phyloP scores from a whole-genome alignment of 257 asterid species.

The Lycium barbarum region DNA sequence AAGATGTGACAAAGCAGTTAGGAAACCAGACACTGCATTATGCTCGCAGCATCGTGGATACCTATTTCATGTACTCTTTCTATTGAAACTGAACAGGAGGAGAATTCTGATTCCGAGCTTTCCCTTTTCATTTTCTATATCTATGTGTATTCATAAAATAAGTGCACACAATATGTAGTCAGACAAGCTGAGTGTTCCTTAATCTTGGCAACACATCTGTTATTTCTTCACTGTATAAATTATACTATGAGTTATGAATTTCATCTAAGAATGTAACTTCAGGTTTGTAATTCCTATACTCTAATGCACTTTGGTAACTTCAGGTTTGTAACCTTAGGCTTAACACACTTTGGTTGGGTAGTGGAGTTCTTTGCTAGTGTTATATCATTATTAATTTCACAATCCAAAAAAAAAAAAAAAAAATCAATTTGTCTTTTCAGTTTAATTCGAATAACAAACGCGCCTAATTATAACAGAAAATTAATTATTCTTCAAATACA shows the following conservation, averaged over 20 bases:
- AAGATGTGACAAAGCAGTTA: constrained; percentile 43
- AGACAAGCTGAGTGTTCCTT: background rate
- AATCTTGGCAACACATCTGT: background rate
- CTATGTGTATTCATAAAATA: background rate
- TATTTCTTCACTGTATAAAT: no score
- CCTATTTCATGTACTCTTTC: background rate
- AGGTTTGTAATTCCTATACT: no score
- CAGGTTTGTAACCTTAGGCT: no score
- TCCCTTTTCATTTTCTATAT: background rate
- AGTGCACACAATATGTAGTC: background rate
- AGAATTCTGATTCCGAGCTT: background rate
- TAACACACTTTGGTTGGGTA: background rate
- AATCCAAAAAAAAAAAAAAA: no score
- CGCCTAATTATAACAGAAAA: no score
- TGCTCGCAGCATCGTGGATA: background rate
- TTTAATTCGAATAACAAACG: no score
- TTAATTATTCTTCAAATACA: no score
- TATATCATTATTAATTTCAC: no score
- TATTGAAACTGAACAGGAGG: background rate
- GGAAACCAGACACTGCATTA: background rate
- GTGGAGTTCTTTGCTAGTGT: background rate
- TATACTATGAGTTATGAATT: no score
- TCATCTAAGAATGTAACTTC: no score
- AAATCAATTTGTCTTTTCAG: no score
- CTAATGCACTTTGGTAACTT: no score